Evolutionary conservation across 192 early-diverging fungal species (phyloP), one percentile per base, ranked within the genome.

Genomic region (Glomus cerebriforme): DNA sequence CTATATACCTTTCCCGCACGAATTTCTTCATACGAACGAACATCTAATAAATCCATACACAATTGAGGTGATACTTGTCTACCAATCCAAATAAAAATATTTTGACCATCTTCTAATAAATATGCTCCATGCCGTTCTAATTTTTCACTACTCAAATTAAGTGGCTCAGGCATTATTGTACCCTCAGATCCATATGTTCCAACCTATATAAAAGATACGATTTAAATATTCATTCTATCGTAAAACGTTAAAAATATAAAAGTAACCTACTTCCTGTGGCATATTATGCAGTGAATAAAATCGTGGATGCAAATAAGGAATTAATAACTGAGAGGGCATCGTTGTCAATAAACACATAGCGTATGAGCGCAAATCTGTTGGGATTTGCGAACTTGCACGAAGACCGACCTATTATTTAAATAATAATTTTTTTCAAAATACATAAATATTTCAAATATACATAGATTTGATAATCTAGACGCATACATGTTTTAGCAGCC

Each of bases 31-130:
- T 96, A 95, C 31, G 86, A 85, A 24, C 89, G 86, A 4, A 91
- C 90, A 64, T 92, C 93, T 77, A 99, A 92, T 13, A 99, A 87
- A 67, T 89, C 86, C 47, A 87, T 83, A 73, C 89, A 90, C 5
- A 97, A 76, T 49, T 94, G 89, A n/a, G 95, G 92, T 24, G 85
- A 85, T 10, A 90, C 92, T n/a, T 89, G 90, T 49, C 94, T 88
- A 7, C 95, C 94, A 43, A 99, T 85, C 95, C 95, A 98, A 63
- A 99, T 80, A 83, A 94, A 96, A 27, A 95, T 90, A 75, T 96
- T 95, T 34, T 88, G 82, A 10, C 95, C 91, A 72, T 93, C 91
- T 37, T 96, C 92, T 63, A 99, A 83, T 79, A 99, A 87, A 82
- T 92, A 98, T n/a, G 94, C 81, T 31, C 96, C 96, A 74, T 92